These are phyloP conservation scores for Umbelopsis sp. DNA, from an alignment of 192 early-diverging fungal species.

Conservation along the genomic window DNA sequence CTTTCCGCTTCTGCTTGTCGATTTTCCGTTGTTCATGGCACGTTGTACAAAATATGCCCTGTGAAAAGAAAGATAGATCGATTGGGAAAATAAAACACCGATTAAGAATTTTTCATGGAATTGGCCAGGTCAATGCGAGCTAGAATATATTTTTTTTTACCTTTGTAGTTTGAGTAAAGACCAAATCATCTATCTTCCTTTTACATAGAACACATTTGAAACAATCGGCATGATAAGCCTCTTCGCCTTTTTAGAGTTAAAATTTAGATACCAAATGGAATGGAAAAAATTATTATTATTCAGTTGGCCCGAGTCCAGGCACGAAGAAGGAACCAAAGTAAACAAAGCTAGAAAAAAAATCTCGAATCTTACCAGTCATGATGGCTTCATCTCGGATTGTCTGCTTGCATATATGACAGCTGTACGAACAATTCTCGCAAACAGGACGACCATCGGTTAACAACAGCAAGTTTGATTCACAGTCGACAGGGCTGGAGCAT, in stretches of 20 bases:
- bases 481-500: constrained; percentile 70
- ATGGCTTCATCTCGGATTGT: constrained; percentile 83
- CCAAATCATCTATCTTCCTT: constrained; percentile 72
- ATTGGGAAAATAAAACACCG: too few relatives aligned
- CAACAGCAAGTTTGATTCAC: constrained; percentile 74
- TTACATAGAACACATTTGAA: constrained; percentile 77
- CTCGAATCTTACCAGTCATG: constrained; percentile 63
- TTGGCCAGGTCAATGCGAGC: too few relatives aligned
- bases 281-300: not conserved
- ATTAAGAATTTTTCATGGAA: too few relatives aligned
- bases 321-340: not conserved
- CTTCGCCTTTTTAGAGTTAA: constrained; percentile 52
- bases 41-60: constrained; percentile 74
- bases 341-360: too few relatives aligned
- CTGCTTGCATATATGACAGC: constrained; percentile 71
- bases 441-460: constrained; percentile 82
- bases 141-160: too few relatives aligned
- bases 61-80: not conserved
- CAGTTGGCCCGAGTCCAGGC: not conserved
- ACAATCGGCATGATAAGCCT: constrained; percentile 80
- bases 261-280: too few relatives aligned
- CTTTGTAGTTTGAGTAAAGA: constrained; percentile 80
- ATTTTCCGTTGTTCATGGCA: constrained; percentile 72
- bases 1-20: constrained; percentile 58
- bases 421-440: constrained; percentile 81